Evolutionary conservation across 2,329 filamentous ascomycete species (phyloP).

Genomic region (Penicillium griseofulvum): DNA sequence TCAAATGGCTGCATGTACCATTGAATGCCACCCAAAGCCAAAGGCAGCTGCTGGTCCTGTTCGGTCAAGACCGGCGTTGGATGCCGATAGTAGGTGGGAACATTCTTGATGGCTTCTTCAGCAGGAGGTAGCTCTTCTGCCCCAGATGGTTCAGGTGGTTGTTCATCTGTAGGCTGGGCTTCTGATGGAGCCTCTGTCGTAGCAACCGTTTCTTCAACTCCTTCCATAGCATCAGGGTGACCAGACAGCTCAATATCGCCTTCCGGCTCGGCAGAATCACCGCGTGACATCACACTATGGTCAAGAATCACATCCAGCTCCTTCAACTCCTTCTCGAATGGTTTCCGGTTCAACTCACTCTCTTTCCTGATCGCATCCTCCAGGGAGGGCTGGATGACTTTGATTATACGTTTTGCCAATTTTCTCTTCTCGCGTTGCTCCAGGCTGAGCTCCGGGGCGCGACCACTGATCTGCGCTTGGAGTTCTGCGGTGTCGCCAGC

Average conservation of each 20-base stretch:
- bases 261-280: conserved; percentile 41
- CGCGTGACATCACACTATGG: conserved; percentile 58
- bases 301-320: conserved; percentile 74
- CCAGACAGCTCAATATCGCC: conserved; percentile 38
- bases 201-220: conserved; percentile 11
- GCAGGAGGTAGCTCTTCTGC: conserved; percentile 14
- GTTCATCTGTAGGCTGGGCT: conserved; percentile 2
- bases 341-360: conserved; percentile 71
- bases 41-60: conserved; percentile 46
- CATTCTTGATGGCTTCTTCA: conserved; percentile 18
- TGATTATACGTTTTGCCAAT: conserved; percentile 85
- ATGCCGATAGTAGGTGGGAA: conserved; percentile 45
- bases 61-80: conserved; percentile 45
- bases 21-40: conserved; percentile 73
- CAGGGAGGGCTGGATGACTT: conserved; percentile 72
- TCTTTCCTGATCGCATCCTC: conserved; percentile 76
- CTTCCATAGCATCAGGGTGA: conserved; percentile 28
- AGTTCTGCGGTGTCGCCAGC: conserved; percentile 47
- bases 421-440: conserved; percentile 80
- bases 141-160: conserved; percentile 8
- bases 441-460: conserved; percentile 45
- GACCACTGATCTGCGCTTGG: conserved; percentile 52
- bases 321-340: conserved; percentile 66
- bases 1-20: conserved; percentile 87
- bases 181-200: conserved; percentile 15